Conservation (phyloP, 2,329 filamentous ascomycete species). For the Xylaria digitata region DNA sequence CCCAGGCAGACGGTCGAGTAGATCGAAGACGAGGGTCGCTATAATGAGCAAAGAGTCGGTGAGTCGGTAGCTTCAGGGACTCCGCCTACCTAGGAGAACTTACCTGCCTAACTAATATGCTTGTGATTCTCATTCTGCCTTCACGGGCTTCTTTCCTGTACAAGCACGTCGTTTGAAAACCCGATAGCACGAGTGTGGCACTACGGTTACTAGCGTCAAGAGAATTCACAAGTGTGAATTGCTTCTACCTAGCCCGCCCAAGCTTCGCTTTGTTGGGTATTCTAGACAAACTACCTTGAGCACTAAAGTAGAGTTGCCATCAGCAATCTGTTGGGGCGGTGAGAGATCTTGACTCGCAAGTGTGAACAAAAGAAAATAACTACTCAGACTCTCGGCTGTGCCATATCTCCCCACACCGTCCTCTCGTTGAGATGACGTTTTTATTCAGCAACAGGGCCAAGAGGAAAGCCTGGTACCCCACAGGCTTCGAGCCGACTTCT, state of each 20-base stretch:
- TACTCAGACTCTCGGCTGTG: background rate
- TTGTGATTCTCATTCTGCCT: background rate
- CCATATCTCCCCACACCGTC: background rate
- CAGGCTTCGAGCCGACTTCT: background rate
- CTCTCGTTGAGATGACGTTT: background rate
- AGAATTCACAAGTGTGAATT: constrained; percentile 3
- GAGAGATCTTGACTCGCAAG: background rate
- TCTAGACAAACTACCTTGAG: constrained; percentile 1
- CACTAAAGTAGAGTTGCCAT: background rate
- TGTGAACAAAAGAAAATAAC: background rate
- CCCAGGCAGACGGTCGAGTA: background rate
- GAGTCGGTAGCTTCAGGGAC: background rate
- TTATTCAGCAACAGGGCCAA: background rate
- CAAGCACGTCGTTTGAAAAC: background rate
- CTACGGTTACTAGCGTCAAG: background rate
- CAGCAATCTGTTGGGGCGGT: background rate
- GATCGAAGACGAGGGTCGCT: background rate
- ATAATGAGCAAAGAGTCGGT: background rate
- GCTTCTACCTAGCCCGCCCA: constrained; percentile 16
- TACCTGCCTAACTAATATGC: constrained; percentile 13
- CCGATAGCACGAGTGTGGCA: constrained; percentile 14
- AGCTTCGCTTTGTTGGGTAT: background rate
- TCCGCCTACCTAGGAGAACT: background rate
- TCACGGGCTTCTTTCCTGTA: background rate
- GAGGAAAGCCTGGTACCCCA: background rate